Base-by-base conservation (phyloP, 441 rosid genomes). In the Breynia disticha region DNA sequence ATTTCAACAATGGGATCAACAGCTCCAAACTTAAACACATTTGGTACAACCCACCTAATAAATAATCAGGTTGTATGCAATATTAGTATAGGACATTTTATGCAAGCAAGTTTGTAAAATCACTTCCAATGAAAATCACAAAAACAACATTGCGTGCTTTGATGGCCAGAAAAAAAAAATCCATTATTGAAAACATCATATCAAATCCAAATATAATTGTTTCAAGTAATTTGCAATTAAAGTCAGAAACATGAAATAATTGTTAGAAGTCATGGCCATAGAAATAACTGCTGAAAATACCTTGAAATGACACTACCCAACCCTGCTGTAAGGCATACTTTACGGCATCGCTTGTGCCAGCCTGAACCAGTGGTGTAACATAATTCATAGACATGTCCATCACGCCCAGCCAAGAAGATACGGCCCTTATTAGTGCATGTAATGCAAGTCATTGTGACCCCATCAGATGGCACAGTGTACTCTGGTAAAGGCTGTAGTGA, bases 21-120 rank as follows among this genome's bases (percentile, higher is more conserved):
- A 60, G 95, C 90, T 60, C 95, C 93, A 81, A 93, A 93, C 79
- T 83, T 93, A 59, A 93, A 89, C 19, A 89, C 74, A 70, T 84
- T 84, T 45, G 99, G 99, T 17, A 89, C 77, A 48, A 93, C 83
- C 99, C 96, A 93, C 86, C 99, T 93, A 77, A 21, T 73, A 72
- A 68, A 42, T 56, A 38, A 55, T 24, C 67, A 20, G 15, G 45
- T 16, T 39, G 56, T 53, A 17, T 38, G 55, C 24, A 51, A 37
- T 19, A 16, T 59, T 62, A 46, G 32, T 15, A 14, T 9, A 16
- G 4, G 7, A 46, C 11, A 52, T 39, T 17, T 44, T 41, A 22
- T 39, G 43, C 43, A 42, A 19, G 20, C 17, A 55, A 56, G 20
- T 41, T 46, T 19, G 16, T 18, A 17, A 28, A 15, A 14, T 47